These are phyloP conservation scores for Chalciporus piperatus DNA, from an alignment of 768 basidiomycete species.

Conservation along the genomic window DNA sequence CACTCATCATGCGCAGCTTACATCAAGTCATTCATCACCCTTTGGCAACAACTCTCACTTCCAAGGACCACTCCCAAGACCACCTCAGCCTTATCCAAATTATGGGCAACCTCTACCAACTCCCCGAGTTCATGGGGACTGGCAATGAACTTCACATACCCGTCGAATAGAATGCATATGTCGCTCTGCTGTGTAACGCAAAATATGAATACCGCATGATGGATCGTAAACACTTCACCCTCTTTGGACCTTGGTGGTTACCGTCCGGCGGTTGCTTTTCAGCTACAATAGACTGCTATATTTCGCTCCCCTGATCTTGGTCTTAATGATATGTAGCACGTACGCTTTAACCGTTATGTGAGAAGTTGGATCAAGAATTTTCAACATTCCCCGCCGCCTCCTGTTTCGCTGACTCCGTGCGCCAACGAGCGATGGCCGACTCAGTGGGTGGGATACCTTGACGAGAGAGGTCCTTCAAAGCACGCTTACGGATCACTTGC, in stretches of 20 bases:
- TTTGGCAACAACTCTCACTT: constrained; percentile 33
- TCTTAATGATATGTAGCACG: constrained; percentile 10
- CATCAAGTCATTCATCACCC: constrained; percentile 21
- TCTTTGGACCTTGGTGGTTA: constrained; percentile 3
- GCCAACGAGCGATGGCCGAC: constrained; percentile 82
- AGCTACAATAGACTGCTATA: constrained; percentile 20
- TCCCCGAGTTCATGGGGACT: constrained; percentile 20
- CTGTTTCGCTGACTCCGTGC: constrained; percentile 39
- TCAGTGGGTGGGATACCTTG: constrained; percentile 79
- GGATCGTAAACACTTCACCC: constrained; percentile 9
- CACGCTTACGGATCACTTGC: constrained; percentile 66
- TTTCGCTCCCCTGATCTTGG: constrained; percentile 8
- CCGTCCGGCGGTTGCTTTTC: not conserved
- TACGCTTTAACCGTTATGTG: not conserved
- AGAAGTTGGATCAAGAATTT: not conserved
- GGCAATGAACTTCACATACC: constrained; percentile 24
- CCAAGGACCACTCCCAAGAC: constrained; percentile 41
- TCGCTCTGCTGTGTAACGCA: constrained; percentile 9
- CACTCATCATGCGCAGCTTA: constrained; percentile 27
- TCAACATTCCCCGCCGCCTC: not conserved
- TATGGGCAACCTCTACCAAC: constrained; percentile 33
- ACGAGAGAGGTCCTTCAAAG: constrained; percentile 69
- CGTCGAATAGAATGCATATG: constrained; percentile 12
- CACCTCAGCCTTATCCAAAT: constrained; percentile 30
- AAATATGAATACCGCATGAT: constrained; percentile 10